phyloP scores from a whole-genome alignment of 2,329 filamentous ascomycete species.

The Cladosporium colombiae region DNA sequence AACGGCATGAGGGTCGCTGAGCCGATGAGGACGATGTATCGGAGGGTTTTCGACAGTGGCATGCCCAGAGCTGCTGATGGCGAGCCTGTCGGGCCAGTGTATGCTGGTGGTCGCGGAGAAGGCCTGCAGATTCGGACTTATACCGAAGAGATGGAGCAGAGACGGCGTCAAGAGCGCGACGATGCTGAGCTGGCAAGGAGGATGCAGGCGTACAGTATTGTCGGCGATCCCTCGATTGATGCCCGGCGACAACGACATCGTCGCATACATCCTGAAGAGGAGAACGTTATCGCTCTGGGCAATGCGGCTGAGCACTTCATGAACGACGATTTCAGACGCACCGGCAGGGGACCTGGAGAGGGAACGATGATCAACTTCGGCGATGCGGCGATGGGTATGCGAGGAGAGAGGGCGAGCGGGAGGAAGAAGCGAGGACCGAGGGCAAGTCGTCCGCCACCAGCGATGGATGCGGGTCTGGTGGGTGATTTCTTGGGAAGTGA shows the following conservation, averaged over 20 bases:
- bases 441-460: constrained; percentile 17
- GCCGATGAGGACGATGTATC: constrained; percentile 42
- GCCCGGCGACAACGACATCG: constrained; percentile 39
- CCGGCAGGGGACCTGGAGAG: constrained; percentile 29
- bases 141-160: constrained; percentile 40
- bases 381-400: constrained; percentile 34
- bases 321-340: constrained; percentile 58
- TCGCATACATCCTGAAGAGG: constrained; percentile 33
- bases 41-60: constrained; percentile 30
- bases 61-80: constrained; percentile 22
- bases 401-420: constrained; percentile 35
- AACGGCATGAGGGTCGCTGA: constrained; percentile 55
- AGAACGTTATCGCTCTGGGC: constrained; percentile 37
- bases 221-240: constrained; percentile 32
- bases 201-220: constrained; percentile 49
- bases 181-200: constrained; percentile 55
- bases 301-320: constrained; percentile 60
- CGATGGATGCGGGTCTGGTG: constrained; percentile 31
- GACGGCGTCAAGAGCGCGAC: constrained; percentile 47
- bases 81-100: constrained; percentile 14
- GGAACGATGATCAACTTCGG: constrained; percentile 37
- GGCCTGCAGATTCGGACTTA: constrained; percentile 33
- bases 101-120: constrained; percentile 7
- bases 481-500: constrained; percentile 39
- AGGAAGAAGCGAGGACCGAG: constrained; percentile 26